These are phyloP conservation scores for Elsinoe perseae DNA, from an alignment of 2,329 filamentous ascomycete genomes.

Conservation along the genomic window DNA sequence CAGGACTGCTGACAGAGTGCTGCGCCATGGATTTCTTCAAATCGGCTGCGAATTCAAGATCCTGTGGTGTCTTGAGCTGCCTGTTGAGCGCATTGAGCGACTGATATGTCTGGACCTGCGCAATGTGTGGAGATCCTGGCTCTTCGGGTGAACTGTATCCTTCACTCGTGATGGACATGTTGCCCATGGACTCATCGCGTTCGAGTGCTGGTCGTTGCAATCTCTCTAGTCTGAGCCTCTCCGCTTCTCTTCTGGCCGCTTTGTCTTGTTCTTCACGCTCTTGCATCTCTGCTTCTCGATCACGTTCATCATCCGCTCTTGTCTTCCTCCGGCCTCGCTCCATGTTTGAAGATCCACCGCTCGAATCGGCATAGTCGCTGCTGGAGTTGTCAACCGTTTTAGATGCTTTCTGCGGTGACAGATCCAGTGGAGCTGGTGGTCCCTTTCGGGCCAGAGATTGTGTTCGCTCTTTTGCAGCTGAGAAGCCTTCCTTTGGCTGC, in stretches of 20 bases:
- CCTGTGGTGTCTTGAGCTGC: conserved; percentile 13
- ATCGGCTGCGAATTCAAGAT: neutral
- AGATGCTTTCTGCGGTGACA: conserved; percentile 38
- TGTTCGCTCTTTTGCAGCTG: conserved; percentile 27
- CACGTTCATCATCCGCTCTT: conserved; percentile 75
- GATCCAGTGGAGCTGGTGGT: conserved; percentile 74
- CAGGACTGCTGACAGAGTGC: conserved; percentile 52
- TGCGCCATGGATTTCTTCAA: conserved; percentile 23
- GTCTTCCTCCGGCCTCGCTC: conserved; percentile 70
- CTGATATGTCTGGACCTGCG: conserved; percentile 20
- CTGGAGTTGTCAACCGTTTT: conserved; percentile 55
- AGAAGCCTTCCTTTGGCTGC: conserved; percentile 16
- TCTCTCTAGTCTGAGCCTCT: conserved; percentile 38
- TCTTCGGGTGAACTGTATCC: conserved; percentile 16
- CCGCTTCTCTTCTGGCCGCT: conserved; percentile 57
- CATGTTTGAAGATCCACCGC: conserved; percentile 30
- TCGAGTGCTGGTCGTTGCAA: conserved; percentile 22
- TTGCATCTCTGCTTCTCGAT: conserved; percentile 60
- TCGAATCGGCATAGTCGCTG: conserved; percentile 70
- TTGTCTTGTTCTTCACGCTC: conserved; percentile 63
- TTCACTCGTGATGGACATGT: conserved; percentile 10
- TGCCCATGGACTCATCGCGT: neutral
- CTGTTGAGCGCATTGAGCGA: conserved; percentile 16
- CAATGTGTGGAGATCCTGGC: conserved; percentile 18
- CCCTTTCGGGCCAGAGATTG: conserved; percentile 58